These are phyloP conservation scores for button mushroom (Agaricus bisporus) DNA, from an alignment of 768 basidiomycete species.

Conservation along the genomic window DNA sequence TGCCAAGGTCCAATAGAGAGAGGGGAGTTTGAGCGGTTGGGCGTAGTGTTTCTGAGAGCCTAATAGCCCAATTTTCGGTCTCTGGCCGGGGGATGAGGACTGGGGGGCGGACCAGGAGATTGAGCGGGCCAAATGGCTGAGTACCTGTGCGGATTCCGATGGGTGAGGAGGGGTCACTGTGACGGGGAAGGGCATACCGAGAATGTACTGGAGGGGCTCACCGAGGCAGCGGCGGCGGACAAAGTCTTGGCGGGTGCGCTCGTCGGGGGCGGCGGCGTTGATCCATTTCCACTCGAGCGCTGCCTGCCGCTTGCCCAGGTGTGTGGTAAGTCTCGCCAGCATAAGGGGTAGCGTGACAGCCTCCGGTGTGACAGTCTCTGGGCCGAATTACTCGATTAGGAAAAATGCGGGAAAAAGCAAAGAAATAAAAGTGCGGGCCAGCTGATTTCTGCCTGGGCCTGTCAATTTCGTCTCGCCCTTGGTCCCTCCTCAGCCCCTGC, in stretches of 20 bases:
- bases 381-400: constrained; percentile 1
- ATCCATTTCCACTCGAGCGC: constrained; percentile 39
- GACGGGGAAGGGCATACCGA: constrained; percentile 43
- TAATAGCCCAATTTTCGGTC: constrained; percentile 78
- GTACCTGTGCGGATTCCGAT: constrained; percentile 44
- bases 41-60: constrained; percentile 44
- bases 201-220: constrained; percentile 87
- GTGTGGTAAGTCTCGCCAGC: constrained; percentile 20
- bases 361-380: background rate
- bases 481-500: constrained; percentile 9
- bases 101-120: constrained; percentile 67
- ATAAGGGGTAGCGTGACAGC: constrained; percentile 17
- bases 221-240: constrained; percentile 55
- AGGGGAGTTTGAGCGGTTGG: constrained; percentile 28
- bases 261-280: constrained; percentile 17
- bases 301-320: constrained; percentile 32
- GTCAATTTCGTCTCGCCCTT: constrained; percentile 19
- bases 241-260: constrained; percentile 34
- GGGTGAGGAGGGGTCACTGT: constrained; percentile 11
- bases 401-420: constrained; percentile 3
- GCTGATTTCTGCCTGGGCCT: constrained; percentile 6
- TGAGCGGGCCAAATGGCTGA: constrained; percentile 83
- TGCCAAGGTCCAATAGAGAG: constrained; percentile 81
- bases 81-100: constrained; percentile 93
- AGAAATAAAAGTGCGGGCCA: background rate